Evolutionary conservation across 1,139 yeast species (phyloP).

Genomic region (Eremothecium cymbalariae): DNA sequence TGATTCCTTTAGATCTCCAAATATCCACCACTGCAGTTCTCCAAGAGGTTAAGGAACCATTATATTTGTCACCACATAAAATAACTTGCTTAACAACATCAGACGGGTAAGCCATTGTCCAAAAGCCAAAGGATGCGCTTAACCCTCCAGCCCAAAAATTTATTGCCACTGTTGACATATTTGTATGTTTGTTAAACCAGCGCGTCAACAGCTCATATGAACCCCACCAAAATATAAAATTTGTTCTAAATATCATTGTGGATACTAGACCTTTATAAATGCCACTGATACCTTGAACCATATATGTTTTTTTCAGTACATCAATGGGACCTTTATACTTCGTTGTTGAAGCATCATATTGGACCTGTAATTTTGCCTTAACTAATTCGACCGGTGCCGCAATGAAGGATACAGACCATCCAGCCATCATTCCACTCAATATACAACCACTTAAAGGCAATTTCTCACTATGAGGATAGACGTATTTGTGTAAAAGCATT

Average conservation of each 20-base stretch:
- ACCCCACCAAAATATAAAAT: slow-evolving; percentile 92
- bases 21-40: slow-evolving; percentile 63
- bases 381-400: slow-evolving; percentile 92
- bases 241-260: slow-evolving; percentile 80
- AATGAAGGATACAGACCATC: slow-evolving; percentile 85
- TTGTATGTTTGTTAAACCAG: slow-evolving; percentile 57
- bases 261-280: slow-evolving; percentile 75
- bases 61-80: slow-evolving; percentile 67
- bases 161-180: slow-evolving; percentile 55
- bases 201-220: slow-evolving; percentile 72
- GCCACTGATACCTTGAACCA: slow-evolving; percentile 56
- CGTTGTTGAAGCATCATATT: slow-evolving; percentile 69
- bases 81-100: slow-evolving; percentile 86
- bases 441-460: slow-evolving; percentile 70
- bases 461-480: slow-evolving; percentile 49
- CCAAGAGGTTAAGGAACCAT: slow-evolving; percentile 67
- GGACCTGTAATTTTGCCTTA: slow-evolving; percentile 83
- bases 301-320: slow-evolving; percentile 43
- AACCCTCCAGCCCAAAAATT: slow-evolving; percentile 92
- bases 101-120: slow-evolving; percentile 85
- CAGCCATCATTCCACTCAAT: slow-evolving; percentile 68
- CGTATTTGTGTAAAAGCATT: slow-evolving; percentile 52
- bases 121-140: slow-evolving; percentile 60
- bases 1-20: slow-evolving; percentile 51
- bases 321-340: slow-evolving; percentile 72